Conservation (phyloP, 2,329 filamentous ascomycete genomes). For the Aureobasidium sp. region DNA sequence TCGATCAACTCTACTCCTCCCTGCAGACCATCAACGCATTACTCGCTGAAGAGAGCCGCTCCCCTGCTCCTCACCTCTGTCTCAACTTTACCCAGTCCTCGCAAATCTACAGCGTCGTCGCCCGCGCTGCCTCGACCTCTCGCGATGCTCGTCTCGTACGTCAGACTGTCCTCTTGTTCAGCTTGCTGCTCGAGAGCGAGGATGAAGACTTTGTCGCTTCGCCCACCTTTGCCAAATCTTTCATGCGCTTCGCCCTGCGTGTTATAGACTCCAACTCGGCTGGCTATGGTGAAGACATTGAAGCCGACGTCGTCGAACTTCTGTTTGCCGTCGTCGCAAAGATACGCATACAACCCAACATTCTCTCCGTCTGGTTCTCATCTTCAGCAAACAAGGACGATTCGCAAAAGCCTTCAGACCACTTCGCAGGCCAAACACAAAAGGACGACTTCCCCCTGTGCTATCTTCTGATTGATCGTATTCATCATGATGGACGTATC, state of each 20-base stretch:
- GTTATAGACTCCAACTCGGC: slow-evolving; percentile 68
- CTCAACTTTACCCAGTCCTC: slow-evolving; percentile 77
- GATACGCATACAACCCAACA: slow-evolving; percentile 79
- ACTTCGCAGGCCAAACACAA: slow-evolving; percentile 76
- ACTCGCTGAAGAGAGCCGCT: slow-evolving; percentile 80
- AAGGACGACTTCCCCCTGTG: slow-evolving; percentile 91
- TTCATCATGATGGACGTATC: slow-evolving; percentile 88
- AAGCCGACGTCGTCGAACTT: slow-evolving; percentile 82
- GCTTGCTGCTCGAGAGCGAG: slow-evolving; percentile 88
- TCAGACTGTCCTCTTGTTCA: slow-evolving; percentile 78
- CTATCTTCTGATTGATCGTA: slow-evolving; percentile 91
- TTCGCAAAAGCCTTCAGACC: slow-evolving; percentile 46
- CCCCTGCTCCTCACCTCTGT: slow-evolving; percentile 84
- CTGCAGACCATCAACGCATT: slow-evolving; percentile 54
- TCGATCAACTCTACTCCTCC: slow-evolving; percentile 41
- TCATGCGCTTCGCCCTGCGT: slow-evolving; percentile 77
- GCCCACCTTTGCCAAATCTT: slow-evolving; percentile 70
- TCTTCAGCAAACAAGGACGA: slow-evolving; percentile 24
- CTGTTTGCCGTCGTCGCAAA: slow-evolving; percentile 96
- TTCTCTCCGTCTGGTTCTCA: slow-evolving; percentile 83
- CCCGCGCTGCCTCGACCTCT: slow-evolving; percentile 77
- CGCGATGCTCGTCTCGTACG: slow-evolving; percentile 80
- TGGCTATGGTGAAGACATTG: slow-evolving; percentile 68
- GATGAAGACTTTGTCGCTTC: slow-evolving; percentile 92
- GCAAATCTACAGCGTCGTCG: slow-evolving; percentile 82